Conservation (phyloP, 2,329 filamentous ascomycete species). For the Verticillium dahliae region DNA sequence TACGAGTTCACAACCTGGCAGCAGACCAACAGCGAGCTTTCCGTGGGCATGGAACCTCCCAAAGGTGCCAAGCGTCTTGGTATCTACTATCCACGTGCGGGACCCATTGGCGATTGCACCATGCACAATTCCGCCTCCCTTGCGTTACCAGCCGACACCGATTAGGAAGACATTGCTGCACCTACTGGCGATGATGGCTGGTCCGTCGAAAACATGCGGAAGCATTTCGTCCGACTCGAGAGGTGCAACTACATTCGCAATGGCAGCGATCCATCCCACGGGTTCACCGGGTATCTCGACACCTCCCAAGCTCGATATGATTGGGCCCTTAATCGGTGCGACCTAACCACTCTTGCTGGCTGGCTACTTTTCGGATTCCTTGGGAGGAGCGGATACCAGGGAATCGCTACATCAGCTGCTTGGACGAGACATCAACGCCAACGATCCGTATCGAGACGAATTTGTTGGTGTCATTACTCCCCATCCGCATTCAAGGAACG, state of each 20-base stretch:
- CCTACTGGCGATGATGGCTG: constrained; percentile 45
- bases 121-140: constrained; percentile 34
- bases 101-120: constrained; percentile 22
- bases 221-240: constrained; percentile 41
- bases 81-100: constrained; percentile 17
- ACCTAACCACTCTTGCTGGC: too few relatives aligned
- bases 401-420: too few relatives aligned
- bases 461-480: too few relatives aligned
- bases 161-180: constrained; percentile 39
- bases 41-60: constrained; percentile 10
- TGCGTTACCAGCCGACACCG: constrained; percentile 40
- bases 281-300: too few relatives aligned
- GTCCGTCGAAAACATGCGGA: constrained; percentile 40
- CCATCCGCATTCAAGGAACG: too few relatives aligned
- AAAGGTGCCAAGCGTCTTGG: constrained; percentile 11
- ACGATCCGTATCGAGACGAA: too few relatives aligned
- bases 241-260: constrained; percentile 9
- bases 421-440: too few relatives aligned
- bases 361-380: too few relatives aligned
- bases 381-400: too few relatives aligned
- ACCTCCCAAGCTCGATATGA: too few relatives aligned
- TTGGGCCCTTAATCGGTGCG: too few relatives aligned
- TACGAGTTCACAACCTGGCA: constrained; percentile 11
- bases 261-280: too few relatives aligned
- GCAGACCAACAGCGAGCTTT: constrained; percentile 10